Evolutionary conservation across 768 basidiomycete species (phyloP), one percentile per base, ranked within the genome.

Genomic region (Tephrocybe sp.): DNA sequence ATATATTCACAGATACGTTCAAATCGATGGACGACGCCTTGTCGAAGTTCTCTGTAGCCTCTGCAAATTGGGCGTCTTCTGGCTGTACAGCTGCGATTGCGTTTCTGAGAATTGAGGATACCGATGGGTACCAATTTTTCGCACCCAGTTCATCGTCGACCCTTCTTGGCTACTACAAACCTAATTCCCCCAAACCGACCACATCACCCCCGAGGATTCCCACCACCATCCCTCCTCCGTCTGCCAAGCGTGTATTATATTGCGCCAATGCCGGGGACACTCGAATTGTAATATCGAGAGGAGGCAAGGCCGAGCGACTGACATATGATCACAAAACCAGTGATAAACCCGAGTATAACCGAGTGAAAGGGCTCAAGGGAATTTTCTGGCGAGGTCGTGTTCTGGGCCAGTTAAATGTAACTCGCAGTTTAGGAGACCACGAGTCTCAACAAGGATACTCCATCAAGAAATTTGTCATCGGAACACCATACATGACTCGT

Each of bases 361-460:
- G 55, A 23, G 55, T 56, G 30, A 49, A 44, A 49, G 52, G 40
- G 30, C 39, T 52, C 6, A 49, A 53, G 24, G 55, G 55, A 19
- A 48, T 56, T 19, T 53, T 56, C 29, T 56, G 52, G 47, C 47
- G 55, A 29, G 55, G 55, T 31, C 55, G 55, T 22, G 48, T 56
- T 16, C 55, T 56, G 33, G 55, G 55, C 27, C 52, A 56, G 22
- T 21, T 56, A 12, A 56, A 56, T 30, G 37, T 56, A 24, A 56
- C 55, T 9, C 51, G 55, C 25, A 53, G 55, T 44, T 34, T 56
- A 3, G 55, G 55, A 11, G 52, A 56, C n/a, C 55, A 56, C n/a
- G 55, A 56, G 15, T 44, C 55, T 4, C 51, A 52, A 30, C 47
- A 56, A 38, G 55, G 55, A 25, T 56, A 43, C 21, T 56, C 55